phyloP scores from a whole-genome alignment of 2,329 filamentous ascomycete genomes.

The Zymoseptoria tritici region DNA sequence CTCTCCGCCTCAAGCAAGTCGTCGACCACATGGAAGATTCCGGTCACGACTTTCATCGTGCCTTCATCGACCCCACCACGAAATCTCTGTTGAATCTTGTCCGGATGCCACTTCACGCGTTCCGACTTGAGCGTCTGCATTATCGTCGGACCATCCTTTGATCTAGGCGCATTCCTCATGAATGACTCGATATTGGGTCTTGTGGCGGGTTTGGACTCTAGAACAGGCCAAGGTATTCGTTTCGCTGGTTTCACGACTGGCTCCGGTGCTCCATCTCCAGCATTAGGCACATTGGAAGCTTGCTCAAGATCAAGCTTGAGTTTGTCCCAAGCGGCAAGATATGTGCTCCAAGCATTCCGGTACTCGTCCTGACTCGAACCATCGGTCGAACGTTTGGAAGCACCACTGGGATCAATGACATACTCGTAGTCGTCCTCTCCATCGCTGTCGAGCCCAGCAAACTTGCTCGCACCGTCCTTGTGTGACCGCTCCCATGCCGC shows the following conservation, averaged over 20 bases:
- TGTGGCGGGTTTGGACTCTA: conserved; percentile 51
- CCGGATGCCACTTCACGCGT: conserved; percentile 90
- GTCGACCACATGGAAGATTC: conserved; percentile 87
- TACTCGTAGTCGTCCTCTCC: conserved; percentile 53
- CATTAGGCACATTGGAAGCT: background rate
- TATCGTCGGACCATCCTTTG: conserved; percentile 22
- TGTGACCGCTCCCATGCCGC: conserved; percentile 27
- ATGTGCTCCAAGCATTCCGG: conserved; percentile 21
- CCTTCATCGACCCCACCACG: conserved; percentile 63
- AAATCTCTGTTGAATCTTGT: conserved; percentile 90
- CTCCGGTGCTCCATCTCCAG: conserved; percentile 3
- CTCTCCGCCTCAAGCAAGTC: conserved; percentile 26
- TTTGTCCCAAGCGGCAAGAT: conserved; percentile 25
- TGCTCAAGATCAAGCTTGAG: conserved; percentile 22
- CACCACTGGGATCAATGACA: conserved; percentile 12
- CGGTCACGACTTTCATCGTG: conserved; percentile 73
- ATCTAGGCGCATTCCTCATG: conserved; percentile 49
- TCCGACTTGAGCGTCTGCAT: conserved; percentile 64
- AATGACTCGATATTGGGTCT: conserved; percentile 61
- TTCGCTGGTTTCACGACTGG: conserved; percentile 18
- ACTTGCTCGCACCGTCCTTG: conserved; percentile 34
- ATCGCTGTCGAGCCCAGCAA: conserved; percentile 20
- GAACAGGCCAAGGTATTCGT: conserved; percentile 65
- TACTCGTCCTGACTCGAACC: conserved; percentile 13
- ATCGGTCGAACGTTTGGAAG: conserved; percentile 6